Conservation (phyloP, 2,329 filamentous ascomycete species). For the Exophiala phaeomuriformis region DNA sequence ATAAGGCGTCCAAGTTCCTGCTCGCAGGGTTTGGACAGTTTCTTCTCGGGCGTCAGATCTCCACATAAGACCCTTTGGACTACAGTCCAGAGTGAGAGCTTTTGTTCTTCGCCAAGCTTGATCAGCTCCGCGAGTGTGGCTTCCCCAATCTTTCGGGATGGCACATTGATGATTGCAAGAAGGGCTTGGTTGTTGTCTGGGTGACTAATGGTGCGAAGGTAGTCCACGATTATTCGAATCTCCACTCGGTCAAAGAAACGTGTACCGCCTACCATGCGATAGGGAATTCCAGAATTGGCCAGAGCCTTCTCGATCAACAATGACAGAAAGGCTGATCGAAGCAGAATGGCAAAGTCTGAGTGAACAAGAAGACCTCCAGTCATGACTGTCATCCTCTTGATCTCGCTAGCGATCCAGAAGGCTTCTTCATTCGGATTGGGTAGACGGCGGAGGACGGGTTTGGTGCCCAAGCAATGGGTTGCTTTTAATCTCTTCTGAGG, state of each 20-base stretch:
- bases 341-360: slow-evolving; percentile 75
- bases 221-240: slow-evolving; percentile 80
- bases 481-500: slow-evolving; percentile 74
- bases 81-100: slow-evolving; percentile 68
- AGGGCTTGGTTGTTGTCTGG: slow-evolving; percentile 83
- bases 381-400: slow-evolving; percentile 62
- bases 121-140: slow-evolving; percentile 65
- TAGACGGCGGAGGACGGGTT: slow-evolving; percentile 71
- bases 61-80: slow-evolving; percentile 54
- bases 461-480: slow-evolving; percentile 70
- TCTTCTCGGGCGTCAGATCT: slow-evolving; percentile 44
- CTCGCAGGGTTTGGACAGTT: slow-evolving; percentile 49
- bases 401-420: slow-evolving; percentile 80
- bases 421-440: slow-evolving; percentile 66
- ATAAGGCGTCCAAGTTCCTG: slow-evolving; percentile 54
- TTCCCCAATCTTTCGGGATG: slow-evolving; percentile 73
- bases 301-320: slow-evolving; percentile 78
- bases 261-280: slow-evolving; percentile 84
- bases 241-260: slow-evolving; percentile 90
- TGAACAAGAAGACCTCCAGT: slow-evolving; percentile 65
- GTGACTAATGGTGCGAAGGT: slow-evolving; percentile 75
- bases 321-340: slow-evolving; percentile 78
- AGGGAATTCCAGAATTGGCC: slow-evolving; percentile 72
- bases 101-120: slow-evolving; percentile 65
- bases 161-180: slow-evolving; percentile 74